Base-by-base conservation (phyloP, 23 red algal species). In the Cyanidiococcus yangmingshanensis region DNA sequence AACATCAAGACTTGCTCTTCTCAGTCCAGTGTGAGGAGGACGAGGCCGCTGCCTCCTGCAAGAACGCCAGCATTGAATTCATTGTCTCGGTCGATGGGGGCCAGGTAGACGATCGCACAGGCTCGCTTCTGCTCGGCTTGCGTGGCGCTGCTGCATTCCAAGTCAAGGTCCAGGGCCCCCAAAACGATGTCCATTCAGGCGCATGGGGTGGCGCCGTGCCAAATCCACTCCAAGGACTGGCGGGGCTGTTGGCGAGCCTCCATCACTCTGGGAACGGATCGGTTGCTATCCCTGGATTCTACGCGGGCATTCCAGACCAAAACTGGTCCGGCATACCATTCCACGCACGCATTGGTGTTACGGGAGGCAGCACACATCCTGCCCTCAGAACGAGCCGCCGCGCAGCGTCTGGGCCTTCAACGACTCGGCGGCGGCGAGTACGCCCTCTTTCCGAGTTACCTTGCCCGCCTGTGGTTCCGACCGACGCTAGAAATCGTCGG, bases 401-500 rank as follows among this genome's bases (percentile, higher is more conserved):
- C 78, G 2, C 18, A n/a, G n/a, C 30, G 33, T 15, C 34, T 71
- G 35, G 78, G 78, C 1, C 45, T 81, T 0, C 67, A 40, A 35
- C 2, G 37, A 26, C 78, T 81, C 37, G 39, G 35, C 35, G 78
- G 78, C 38, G 78, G 78, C n/a, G 78, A 81, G 50, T n/a, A 30
- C 0, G 15, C 59, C 2, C 40, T 39, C n/a, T 81, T 50, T 31
- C 37, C 40, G 39, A 25, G 32, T 71, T 31, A 29, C 16, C 45
- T 81, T 35, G 91, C 89, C 67, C 79, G 91, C 7, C 79, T 83
- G 58, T 82, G 82, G 76, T 36, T 77, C 37, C 85, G 91, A n/a
- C 91, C 91, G 35, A 87, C 82, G 29, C 38, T 95, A 32, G 91
- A 95, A 78, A 79, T 95, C 37, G 91, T 95, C 1, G 91, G 91